These are phyloP conservation scores for Oidiodendron maius DNA, from an alignment of 495 filamentous ascomycete species.

Conservation along the genomic window DNA sequence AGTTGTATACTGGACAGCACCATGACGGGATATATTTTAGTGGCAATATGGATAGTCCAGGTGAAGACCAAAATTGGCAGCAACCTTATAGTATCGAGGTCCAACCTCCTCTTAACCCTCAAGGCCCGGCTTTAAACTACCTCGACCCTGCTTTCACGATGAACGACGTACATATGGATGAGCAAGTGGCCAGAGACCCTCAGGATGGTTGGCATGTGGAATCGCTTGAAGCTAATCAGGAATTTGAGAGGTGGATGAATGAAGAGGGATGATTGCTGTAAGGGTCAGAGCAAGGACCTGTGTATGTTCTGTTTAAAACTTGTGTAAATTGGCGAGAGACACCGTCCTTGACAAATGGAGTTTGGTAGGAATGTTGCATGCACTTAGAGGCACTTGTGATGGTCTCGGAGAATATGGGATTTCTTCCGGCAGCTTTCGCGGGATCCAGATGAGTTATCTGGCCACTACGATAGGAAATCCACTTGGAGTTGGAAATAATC, in stretches of 20 bases:
- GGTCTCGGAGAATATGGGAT: no score
- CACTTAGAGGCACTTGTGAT: no score
- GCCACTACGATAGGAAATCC: no score
- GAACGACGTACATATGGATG: conserved; percentile 19
- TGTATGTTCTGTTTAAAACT: no score
- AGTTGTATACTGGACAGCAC: conserved; percentile 1
- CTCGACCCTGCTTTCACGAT: conserved; percentile 11
- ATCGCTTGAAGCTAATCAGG: conserved; percentile 23
- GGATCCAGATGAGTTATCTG: no score
- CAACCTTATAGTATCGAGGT: not conserved
- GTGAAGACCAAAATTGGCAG: conserved; percentile 12
- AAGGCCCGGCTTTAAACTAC: conserved; percentile 9
- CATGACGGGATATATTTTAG: conserved; percentile 10
- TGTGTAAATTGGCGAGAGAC: no score
- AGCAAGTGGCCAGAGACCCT: conserved; percentile 32
- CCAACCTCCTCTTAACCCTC: not conserved
- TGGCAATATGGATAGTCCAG: not conserved
- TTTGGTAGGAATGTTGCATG: not conserved
- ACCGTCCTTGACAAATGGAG: no score
- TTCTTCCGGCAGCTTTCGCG: no score
- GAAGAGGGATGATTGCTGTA: not conserved
- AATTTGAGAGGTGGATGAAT: conserved; percentile 25
- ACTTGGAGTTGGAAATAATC: no score
- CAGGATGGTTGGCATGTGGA: conserved; percentile 26
- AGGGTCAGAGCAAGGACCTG: no score